Evolutionary conservation across 2,329 filamentous ascomycete species (phyloP), one percentile per base, ranked within the genome.

Genomic region (Xylaria multiplex): DNA sequence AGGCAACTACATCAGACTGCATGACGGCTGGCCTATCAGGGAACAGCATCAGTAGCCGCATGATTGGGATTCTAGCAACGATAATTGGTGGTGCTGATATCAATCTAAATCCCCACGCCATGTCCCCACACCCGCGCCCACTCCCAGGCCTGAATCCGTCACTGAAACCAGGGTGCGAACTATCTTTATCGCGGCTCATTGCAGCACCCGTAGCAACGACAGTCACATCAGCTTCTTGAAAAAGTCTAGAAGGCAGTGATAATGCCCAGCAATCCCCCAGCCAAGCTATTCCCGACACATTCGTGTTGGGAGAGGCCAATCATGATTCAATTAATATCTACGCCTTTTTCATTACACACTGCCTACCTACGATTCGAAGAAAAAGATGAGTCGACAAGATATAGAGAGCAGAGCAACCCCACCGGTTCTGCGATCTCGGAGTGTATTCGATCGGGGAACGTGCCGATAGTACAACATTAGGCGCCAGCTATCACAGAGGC

Each of bases 1-100:
- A 61, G 64, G 62, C 60, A 55, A 61, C 59, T 69, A 64, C 61
- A 68, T 69, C 69, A 72, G 69, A 72, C 27, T 71, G 72, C 69
- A 73, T 70, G 70, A 71, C 66, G 60, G 43, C 52, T 58, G 62
- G 61, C 73, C 73, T 76, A 74, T 74, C 71, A 76, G 65, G 70
- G 62, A 62, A 60, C 57, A 58, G 67, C 70, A 67, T 67, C 64
- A 64, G 70, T 74, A 77, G 75, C 75, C 75, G 73, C 75, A 76
- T 72, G 69, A 67, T 70, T 68, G 63, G 68, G 62, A 69, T 72
- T 71, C 63, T 63, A 66, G 61, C 65, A 55, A 27, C 54, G 66
- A 54, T 57, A 56, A 76, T 77, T 76, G 75, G 75, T 57, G 71
- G 68, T 66, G 62, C 67, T 73, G 70, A 70, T 74, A 73, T 71